These are phyloP conservation scores for Podaxis sp. DNA, from an alignment of 768 basidiomycete genomes.

Conservation along the genomic window DNA sequence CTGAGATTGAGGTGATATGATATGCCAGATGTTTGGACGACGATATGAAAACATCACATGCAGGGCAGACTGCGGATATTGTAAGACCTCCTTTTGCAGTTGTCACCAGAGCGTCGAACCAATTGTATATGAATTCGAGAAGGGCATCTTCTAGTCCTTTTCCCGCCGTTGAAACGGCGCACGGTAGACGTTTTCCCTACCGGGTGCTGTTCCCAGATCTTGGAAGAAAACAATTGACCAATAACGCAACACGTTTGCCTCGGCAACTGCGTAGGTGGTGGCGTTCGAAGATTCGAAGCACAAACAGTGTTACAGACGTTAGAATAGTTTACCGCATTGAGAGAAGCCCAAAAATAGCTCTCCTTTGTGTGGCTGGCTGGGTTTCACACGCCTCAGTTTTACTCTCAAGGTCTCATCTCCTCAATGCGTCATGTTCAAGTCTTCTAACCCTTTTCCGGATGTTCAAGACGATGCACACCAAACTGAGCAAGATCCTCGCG, in stretches of 20 bases:
- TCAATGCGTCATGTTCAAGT: constrained; percentile 12
- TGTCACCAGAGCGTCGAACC: neutral
- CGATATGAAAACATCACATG: neutral
- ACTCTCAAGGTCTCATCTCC: neutral
- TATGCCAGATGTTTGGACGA: neutral
- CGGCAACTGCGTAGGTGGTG: neutral
- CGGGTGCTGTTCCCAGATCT: neutral
- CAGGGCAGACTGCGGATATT: neutral
- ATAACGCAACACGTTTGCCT: neutral
- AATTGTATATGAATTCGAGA: neutral
- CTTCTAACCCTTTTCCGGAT: neutral
- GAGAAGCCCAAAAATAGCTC: neutral
- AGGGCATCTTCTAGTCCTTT: neutral
- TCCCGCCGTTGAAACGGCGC: neutral
- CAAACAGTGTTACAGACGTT: neutral
- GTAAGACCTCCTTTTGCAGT: neutral
- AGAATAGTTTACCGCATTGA: neutral
- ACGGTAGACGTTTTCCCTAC: neutral
- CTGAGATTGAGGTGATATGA: neutral
- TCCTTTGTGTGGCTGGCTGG: neutral
- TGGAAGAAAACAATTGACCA: neutral
- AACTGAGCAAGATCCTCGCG: neutral
- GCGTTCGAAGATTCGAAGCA: neutral
- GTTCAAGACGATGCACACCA: neutral
- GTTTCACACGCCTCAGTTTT: neutral